These are phyloP conservation scores for Arthroderma sp. DNA, from an alignment of 2,329 filamentous ascomycete genomes.

Conservation along the genomic window DNA sequence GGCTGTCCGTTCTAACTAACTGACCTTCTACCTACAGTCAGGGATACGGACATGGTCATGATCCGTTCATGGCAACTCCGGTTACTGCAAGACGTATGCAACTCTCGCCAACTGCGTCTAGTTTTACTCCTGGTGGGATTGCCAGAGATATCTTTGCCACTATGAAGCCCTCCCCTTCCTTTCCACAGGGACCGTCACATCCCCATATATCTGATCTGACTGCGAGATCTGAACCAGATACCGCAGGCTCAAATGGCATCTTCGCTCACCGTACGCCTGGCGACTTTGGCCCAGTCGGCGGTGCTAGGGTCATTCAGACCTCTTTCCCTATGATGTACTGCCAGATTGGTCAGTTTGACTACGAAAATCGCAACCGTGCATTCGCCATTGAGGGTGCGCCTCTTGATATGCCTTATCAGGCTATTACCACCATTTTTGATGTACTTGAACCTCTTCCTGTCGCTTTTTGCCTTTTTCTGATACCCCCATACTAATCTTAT, in stretches of 20 bases:
- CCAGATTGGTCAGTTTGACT: constrained; percentile 13
- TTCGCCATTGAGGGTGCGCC: constrained; percentile 23
- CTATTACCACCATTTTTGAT: constrained; percentile 26
- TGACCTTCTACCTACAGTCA: constrained; percentile 1
- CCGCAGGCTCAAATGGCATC: constrained; percentile 5
- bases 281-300: constrained; percentile 16
- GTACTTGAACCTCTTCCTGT: constrained; percentile 13
- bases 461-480: constrained; percentile 2
- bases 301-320: constrained; percentile 8
- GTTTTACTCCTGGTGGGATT: constrained; percentile 42
- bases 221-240: constrained; percentile 13
- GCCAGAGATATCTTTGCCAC: constrained; percentile 4
- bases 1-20: constrained; percentile 1
- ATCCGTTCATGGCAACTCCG: constrained; percentile 19
- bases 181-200: constrained; percentile 1
- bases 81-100: constrained; percentile 16
- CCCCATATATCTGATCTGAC: constrained; percentile 12
- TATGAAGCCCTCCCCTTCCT: constrained; percentile 3
- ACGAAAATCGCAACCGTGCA: constrained; percentile 18
- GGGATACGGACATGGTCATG: constrained; percentile 11
- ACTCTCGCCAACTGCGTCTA: constrained; percentile 50
- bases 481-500: constrained; percentile 6
- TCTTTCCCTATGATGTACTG: constrained; percentile 8
- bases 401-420: constrained; percentile 19
- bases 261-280: constrained; percentile 9